Evolutionary conservation across 2,329 filamentous ascomycete genomes (phyloP).

Genomic region (Purpureocillium lavendulum): DNA sequence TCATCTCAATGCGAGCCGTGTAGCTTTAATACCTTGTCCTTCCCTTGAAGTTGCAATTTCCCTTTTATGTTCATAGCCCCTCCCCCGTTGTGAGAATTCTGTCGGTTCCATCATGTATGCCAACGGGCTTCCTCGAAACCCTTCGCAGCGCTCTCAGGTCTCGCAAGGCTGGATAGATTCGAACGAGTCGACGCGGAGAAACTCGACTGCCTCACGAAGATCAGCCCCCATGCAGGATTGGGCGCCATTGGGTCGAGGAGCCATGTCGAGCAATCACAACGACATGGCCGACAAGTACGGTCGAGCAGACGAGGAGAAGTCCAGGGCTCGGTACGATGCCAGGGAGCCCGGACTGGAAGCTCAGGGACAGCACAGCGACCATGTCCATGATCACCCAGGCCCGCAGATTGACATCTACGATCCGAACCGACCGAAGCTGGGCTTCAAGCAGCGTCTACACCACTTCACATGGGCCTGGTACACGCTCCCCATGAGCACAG

Average conservation of each 20-base stretch:
- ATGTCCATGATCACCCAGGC: background rate
- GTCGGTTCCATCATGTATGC: background rate
- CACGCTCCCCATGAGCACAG: conserved; percentile 67
- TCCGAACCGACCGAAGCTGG: conserved; percentile 20
- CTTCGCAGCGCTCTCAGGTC: too few relatives aligned
- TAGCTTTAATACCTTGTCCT: too few relatives aligned
- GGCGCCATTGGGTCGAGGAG: too few relatives aligned
- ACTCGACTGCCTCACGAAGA: background rate
- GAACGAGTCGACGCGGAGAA: conserved; percentile 2
- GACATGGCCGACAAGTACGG: background rate
- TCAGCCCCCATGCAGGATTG: background rate
- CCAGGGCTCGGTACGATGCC: background rate
- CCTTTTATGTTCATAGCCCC: too few relatives aligned
- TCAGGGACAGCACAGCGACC: background rate
- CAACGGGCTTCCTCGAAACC: background rate
- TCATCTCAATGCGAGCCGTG: too few relatives aligned
- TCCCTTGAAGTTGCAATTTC: too few relatives aligned
- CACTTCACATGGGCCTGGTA: conserved; percentile 70
- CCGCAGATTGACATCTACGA: conserved; percentile 12
- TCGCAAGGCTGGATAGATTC: conserved; percentile 2
- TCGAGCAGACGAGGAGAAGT: background rate
- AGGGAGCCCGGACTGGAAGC: background rate
- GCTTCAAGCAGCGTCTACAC: conserved; percentile 35
- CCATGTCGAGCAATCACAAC: background rate
- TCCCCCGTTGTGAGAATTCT: too few relatives aligned